Base-by-base conservation (phyloP, 305 asterid genomes). In the Fraxinus sp. region DNA sequence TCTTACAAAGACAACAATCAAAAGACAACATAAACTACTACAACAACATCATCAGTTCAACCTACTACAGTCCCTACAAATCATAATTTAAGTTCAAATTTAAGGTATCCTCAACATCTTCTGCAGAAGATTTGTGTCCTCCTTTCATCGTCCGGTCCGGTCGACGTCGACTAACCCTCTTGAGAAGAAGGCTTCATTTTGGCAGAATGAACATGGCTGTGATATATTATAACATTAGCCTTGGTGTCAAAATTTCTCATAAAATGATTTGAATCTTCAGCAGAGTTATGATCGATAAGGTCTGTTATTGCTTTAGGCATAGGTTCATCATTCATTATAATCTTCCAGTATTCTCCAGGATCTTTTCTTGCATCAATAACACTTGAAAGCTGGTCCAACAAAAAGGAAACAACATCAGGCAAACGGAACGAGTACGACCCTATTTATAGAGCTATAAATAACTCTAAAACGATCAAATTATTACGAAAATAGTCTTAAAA, bases 291-390 rank as follows among this genome's bases (percentile, higher is more conserved):
- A 76, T 74, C 78, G 10, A 86, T 7, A 36, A 91, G 88, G 37
- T 88, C 92, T 1, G 30, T 64, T 33, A 93, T 86, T 74, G 92
- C 91, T 84, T 85, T 85, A 32, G 97, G 97, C 91, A 93, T 92
- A 0, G 84, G 83, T 41, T 89, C 88, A 33, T 84, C 93, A 11
- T 86, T 84, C 95, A 91, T 92, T 3, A 84, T 59, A 5, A 46
- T 73, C 82, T 88, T 92, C 97, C 97, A 93, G 20, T 88, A 87
- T 0, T 89, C 93, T 57, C 83, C 86, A 1, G 92, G 90, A 9
- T 83, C 91, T 20, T 81, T 79, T 82, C 88, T 89, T 88, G 91
- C 93, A 66, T 86, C 88, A 5, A 41, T 49, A 52, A 80, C 82
- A 52, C 36, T 73, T 0, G 81, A 85, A 78, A 86, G 37, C 95